Conservation (phyloP, 306 rosid species). For the Parietaria judaica region DNA sequence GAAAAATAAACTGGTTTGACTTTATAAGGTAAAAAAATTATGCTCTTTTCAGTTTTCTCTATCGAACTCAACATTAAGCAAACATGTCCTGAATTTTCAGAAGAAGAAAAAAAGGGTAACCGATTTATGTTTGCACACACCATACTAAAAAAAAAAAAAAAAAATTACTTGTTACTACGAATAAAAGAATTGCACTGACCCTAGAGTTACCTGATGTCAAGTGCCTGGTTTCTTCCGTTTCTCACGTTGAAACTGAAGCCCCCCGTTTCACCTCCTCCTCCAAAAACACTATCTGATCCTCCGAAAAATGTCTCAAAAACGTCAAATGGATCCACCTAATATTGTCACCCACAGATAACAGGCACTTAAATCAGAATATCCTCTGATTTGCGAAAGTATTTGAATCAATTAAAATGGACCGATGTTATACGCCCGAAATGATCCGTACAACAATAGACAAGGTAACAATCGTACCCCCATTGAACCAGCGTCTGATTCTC, state of each 20-base stretch:
- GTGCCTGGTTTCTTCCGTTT: conserved; percentile 36
- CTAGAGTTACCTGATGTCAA: conserved; percentile 55
- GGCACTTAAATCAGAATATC: neutral
- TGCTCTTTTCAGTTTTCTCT: too few relatives aligned
- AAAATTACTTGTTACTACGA: neutral
- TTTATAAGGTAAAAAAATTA: too few relatives aligned
- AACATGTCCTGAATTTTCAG: neutral
- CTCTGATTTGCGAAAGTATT: neutral
- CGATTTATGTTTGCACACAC: too few relatives aligned
- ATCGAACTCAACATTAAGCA: too few relatives aligned
- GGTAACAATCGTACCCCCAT: conserved; percentile 50
- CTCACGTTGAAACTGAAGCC: conserved; percentile 57
- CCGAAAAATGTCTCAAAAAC: conserved; percentile 72
- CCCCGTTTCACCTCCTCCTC: conserved; percentile 48
- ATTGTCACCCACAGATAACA: conserved; percentile 3
- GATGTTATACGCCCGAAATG: neutral
- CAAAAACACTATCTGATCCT: conserved; percentile 56
- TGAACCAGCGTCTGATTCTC: conserved; percentile 38
- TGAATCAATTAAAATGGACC: too few relatives aligned
- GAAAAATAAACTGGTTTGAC: too few relatives aligned
- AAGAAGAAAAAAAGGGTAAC: neutral
- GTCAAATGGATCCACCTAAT: conserved; percentile 77
- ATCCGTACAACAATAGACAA: conserved; percentile 9
- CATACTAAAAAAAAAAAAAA: too few relatives aligned
- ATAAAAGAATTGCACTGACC: conserved; percentile 1